A percentile compares a stretch with the other conserved stretches of the same genome.
These are phyloP conservation scores for Mollisiaceae sp. DNA, from an alignment of 2,329 filamentous ascomycete species.

Conservation along the genomic window DNA sequence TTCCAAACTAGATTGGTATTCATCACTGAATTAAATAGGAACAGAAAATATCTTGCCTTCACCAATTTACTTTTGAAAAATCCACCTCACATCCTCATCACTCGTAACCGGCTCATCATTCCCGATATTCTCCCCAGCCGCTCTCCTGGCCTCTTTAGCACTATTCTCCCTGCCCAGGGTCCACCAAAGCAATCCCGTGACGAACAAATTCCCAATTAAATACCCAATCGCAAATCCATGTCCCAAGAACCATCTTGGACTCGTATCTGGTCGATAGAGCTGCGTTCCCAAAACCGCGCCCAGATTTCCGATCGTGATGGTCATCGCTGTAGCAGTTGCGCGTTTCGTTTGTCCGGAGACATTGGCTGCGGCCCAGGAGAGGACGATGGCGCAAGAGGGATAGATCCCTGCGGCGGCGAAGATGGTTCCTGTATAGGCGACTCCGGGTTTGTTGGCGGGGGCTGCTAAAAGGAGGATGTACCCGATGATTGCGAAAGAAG, in stretches of 20 bases:
- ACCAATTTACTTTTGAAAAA: slow-evolving; percentile 55
- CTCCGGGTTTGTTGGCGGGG: slow-evolving; percentile 54
- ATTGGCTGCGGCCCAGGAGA: slow-evolving; percentile 75
- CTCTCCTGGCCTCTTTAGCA: slow-evolving; percentile 50
- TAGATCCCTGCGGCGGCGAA: slow-evolving; percentile 72
- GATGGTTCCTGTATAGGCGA: slow-evolving; percentile 66
- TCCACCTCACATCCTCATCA: slow-evolving; percentile 68
- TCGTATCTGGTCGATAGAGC: slow-evolving; percentile 65
- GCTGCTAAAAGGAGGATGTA: slow-evolving; percentile 63
- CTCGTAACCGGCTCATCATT: slow-evolving; percentile 62
- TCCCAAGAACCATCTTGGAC: slow-evolving; percentile 67
- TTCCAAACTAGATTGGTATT: too few species aligned
- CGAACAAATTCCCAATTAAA: slow-evolving; percentile 60
- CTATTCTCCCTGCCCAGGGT: slow-evolving; percentile 63
- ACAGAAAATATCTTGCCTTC: background rate
- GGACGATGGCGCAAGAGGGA: slow-evolving; percentile 64
- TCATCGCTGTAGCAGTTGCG: slow-evolving; percentile 70
- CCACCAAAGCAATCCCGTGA: slow-evolving; percentile 58
- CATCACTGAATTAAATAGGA: background rate
- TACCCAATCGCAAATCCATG: slow-evolving; percentile 72
- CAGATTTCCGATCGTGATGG: slow-evolving; percentile 73
- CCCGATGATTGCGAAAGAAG: slow-evolving; percentile 62
- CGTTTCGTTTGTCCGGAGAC: slow-evolving; percentile 74
- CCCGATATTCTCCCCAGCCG: slow-evolving; percentile 55
- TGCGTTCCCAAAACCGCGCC: slow-evolving; percentile 74